phyloP scores from a whole-genome alignment of 768 basidiomycete genomes.

The Pleurotus salmoneostramineus region DNA sequence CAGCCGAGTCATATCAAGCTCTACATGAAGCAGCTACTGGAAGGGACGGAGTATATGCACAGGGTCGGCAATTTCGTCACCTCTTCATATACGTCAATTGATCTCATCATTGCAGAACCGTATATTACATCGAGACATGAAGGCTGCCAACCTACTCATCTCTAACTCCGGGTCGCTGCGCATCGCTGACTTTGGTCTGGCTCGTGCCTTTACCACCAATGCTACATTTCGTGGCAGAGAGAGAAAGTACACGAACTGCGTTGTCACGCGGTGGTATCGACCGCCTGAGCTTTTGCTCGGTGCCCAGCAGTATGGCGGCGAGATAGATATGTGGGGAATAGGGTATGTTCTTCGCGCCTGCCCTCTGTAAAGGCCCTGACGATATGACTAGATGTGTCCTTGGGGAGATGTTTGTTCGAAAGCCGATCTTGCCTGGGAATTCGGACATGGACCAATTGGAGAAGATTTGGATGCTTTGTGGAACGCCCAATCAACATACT shows the following conservation, averaged over 20 bases:
- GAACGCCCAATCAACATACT: conserved; percentile 76
- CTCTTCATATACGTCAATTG: conserved; percentile 7
- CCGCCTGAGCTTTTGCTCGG: conserved; percentile 92
- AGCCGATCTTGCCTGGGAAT: conserved; percentile 83
- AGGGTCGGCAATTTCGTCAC: conserved; percentile 48
- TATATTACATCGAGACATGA: conserved; percentile 98
- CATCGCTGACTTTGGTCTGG: conserved; percentile 95
- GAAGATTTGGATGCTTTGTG: conserved; percentile 88
- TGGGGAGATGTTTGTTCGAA: conserved; percentile 92
- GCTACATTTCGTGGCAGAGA: conserved; percentile 44
- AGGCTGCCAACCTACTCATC: conserved; percentile 95
- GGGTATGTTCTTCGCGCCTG: conserved; percentile 51
- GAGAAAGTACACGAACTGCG: conserved; percentile 90
- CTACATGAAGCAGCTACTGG: conserved; percentile 94
- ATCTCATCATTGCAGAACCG: conserved; percentile 61
- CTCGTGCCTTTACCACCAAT: conserved; percentile 68
- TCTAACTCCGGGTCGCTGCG: conserved; percentile 79
- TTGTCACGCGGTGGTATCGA: conserved; percentile 93
- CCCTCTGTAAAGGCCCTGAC: not conserved
- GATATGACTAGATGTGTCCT: conserved; percentile 69
- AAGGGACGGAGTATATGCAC: conserved; percentile 96
- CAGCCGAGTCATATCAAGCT: conserved; percentile 87
- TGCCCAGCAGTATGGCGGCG: conserved; percentile 84
- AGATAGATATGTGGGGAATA: conserved; percentile 97
- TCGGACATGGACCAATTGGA: conserved; percentile 91